A percentile compares a stretch with the other conserved stretches of the same genome.
phyloP scores from a whole-genome alignment of 179 eudicot genomes.

The Silene vulgaris region DNA sequence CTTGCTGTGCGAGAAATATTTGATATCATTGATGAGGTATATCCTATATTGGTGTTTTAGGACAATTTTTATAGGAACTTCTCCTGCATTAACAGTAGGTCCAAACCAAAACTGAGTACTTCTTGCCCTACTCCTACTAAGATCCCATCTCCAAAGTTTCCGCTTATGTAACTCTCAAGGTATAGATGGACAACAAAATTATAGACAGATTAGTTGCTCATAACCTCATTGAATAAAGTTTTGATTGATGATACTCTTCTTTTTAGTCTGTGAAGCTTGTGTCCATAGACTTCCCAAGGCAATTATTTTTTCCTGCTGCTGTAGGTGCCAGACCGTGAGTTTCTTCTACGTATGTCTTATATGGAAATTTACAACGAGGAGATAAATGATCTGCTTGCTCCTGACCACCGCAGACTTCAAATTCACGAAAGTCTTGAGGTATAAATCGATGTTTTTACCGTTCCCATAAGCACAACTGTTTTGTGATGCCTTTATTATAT shows the following conservation, averaged over 20 bases:
- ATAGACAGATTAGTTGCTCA: not conserved
- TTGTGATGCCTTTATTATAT: constrained; percentile 1
- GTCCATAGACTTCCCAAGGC: constrained; percentile 6
- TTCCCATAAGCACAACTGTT: not conserved
- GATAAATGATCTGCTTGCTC: constrained; percentile 84
- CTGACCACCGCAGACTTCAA: constrained; percentile 84
- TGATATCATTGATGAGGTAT: constrained; percentile 70
- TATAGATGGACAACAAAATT: not conserved
- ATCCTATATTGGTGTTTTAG: not conserved
- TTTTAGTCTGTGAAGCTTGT: not conserved
- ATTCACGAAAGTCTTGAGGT: constrained; percentile 94
- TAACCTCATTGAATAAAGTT: not conserved
- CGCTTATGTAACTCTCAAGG: not conserved
- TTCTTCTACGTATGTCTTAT: constrained; percentile 89
- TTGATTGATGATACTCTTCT: not conserved
- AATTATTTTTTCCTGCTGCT: constrained; percentile 11
- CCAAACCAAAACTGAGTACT: not conserved
- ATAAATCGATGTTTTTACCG: constrained; percentile 4
- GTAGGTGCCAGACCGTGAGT: constrained; percentile 75
- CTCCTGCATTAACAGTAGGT: not conserved
- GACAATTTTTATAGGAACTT: not conserved
- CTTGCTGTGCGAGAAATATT: constrained; percentile 76
- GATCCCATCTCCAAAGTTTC: not conserved
- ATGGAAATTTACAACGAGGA: constrained; percentile 98
- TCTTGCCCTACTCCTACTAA: not conserved